phyloP scores from a whole-genome alignment of 306 rosid genomes.

The Cajanus cajan region DNA sequence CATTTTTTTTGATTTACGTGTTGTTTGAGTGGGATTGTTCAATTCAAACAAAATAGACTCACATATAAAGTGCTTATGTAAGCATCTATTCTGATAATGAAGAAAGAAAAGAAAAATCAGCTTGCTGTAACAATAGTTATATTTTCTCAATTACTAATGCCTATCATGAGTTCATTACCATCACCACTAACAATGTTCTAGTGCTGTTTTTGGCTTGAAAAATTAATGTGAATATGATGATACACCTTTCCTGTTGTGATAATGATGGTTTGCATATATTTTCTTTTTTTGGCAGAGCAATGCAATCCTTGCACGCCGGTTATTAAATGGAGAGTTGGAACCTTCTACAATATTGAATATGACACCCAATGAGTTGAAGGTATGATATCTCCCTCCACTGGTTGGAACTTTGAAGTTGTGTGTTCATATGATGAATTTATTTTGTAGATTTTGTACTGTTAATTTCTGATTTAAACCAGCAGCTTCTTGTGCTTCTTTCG shows the following conservation, averaged over 20 bases:
- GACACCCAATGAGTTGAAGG: constrained; percentile 91
- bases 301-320: constrained; percentile 59
- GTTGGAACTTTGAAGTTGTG: constrained; percentile 8
- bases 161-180: not conserved
- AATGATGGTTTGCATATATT: constrained; percentile 23
- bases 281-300: constrained; percentile 48
- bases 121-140: constrained; percentile 1
- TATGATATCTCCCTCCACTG: constrained; percentile 9
- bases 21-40: not conserved
- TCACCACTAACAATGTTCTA: not conserved
- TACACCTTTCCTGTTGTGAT: not conserved
- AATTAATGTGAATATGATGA: not conserved
- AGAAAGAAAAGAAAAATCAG: not conserved
- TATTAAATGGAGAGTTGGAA: constrained; percentile 77
- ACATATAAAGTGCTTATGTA: not conserved
- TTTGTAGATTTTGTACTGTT: not conserved
- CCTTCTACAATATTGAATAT: constrained; percentile 72
- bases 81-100: not conserved
- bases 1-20: not conserved
- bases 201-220: constrained; percentile 14
- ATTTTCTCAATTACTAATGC: not conserved
- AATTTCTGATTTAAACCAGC: constrained; percentile 17
- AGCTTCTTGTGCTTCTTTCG: constrained; percentile 18
- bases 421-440: not conserved
- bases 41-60: not conserved